Evolutionary conservation across 257 asterid genomes (phyloP).

Genomic region (Apocynum venetum): DNA sequence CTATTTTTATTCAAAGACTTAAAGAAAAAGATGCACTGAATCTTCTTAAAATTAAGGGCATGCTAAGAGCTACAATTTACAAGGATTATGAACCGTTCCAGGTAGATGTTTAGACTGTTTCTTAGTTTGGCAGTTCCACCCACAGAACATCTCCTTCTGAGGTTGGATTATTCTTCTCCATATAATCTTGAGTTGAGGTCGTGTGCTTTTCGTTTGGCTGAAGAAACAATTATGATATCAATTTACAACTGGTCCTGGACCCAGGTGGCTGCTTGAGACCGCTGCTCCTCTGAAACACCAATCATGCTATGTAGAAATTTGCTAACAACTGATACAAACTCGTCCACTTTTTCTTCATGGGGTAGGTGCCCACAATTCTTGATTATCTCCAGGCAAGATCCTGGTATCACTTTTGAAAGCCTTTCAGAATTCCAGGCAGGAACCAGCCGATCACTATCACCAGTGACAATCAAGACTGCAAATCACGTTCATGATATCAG

Average conservation of each 20-base stretch:
- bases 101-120: not conserved
- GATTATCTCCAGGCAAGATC: conserved; percentile 62
- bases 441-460: conserved; percentile 87
- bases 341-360: conserved; percentile 82
- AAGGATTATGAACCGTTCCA: not conserved
- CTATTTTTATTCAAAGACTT: not conserved
- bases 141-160: not conserved
- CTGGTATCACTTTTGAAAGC: conserved; percentile 80
- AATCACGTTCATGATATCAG: conserved; percentile 16
- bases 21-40: not conserved
- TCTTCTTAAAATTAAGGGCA: not conserved
- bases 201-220: not conserved
- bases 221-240: not conserved
- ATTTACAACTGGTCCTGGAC: not conserved
- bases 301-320: conserved; percentile 50
- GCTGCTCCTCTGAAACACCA: conserved; percentile 44
- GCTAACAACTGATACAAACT: conserved; percentile 66
- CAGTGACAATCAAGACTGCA: conserved; percentile 81
- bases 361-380: conserved; percentile 94
- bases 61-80: not conserved
- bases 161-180: not conserved
- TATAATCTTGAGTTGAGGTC: not conserved
- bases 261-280: conserved; percentile 50
- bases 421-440: conserved; percentile 83
- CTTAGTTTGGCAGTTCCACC: not conserved